phyloP scores from a whole-genome alignment of 305 asterid genomes.

The Rubia balearica region DNA sequence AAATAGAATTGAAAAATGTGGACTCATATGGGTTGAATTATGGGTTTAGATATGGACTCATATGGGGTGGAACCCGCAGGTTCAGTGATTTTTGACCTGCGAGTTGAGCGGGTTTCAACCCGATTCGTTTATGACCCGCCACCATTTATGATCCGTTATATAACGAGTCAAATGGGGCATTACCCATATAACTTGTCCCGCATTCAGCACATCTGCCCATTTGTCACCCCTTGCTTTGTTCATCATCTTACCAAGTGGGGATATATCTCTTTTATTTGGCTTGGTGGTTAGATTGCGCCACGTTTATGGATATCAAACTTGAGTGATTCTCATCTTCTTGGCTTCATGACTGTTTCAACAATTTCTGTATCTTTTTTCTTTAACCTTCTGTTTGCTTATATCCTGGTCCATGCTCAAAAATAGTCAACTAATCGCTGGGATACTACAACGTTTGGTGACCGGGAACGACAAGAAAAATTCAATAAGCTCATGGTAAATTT shows the following conservation, averaged over 20 bases:
- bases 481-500: constrained; percentile 99
- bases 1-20: too few relatives aligned
- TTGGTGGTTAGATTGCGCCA: not conserved
- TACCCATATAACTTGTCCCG: too few relatives aligned
- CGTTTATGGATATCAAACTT: not conserved
- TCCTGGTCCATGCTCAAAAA: constrained; percentile 27
- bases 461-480: constrained; percentile 91
- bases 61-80: too few relatives aligned
- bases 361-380: constrained; percentile 25
- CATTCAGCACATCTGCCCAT: too few relatives aligned
- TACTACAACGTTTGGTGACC: constrained; percentile 68
- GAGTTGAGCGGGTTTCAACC: too few relatives aligned
- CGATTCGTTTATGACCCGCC: too few relatives aligned
- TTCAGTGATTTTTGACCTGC: too few relatives aligned
- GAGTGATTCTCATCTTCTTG: not conserved
- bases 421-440: constrained; percentile 86
- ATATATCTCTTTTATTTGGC: not conserved
- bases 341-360: not conserved
- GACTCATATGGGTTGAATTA: too few relatives aligned
- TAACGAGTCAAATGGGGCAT: too few relatives aligned
- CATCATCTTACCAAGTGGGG: not conserved
- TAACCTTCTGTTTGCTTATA: constrained; percentile 34
- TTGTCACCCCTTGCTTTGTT: not conserved
- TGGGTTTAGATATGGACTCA: too few relatives aligned
- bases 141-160: too few relatives aligned